Conservation (phyloP, 2,329 filamentous ascomycete species). For the Mycosphaerella sp. region DNA sequence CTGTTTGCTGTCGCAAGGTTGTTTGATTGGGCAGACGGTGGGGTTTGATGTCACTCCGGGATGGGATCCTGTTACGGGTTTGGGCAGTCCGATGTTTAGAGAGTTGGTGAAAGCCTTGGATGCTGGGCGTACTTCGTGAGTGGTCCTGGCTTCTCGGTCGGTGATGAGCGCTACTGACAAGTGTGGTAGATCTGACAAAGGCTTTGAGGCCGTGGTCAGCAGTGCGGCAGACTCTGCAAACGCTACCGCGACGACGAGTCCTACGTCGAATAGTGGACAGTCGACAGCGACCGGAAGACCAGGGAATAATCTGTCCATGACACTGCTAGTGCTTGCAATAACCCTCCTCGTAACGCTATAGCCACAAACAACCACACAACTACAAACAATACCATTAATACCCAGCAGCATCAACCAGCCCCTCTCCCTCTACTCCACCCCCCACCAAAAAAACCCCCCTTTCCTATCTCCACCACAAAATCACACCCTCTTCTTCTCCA, state of each 20-base stretch:
- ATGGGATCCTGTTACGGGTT: constrained; percentile 23
- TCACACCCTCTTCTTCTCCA: not conserved
- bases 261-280: not conserved
- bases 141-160: not conserved
- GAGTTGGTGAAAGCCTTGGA: constrained; percentile 16
- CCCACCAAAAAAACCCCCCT: too few relatives aligned
- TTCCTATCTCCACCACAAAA: too few relatives aligned
- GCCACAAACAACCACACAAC: too few relatives aligned
- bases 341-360: too few relatives aligned
- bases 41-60: constrained; percentile 17
- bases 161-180: not conserved
- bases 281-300: too few relatives aligned
- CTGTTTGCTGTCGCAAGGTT: constrained; percentile 14
- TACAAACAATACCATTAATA: too few relatives aligned
- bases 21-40: constrained; percentile 9
- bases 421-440: too few relatives aligned
- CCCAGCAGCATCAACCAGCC: too few relatives aligned
- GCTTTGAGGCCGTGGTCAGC: not conserved
- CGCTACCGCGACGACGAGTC: too few relatives aligned
- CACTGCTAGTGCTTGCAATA: too few relatives aligned
- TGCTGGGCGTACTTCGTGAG: not conserved
- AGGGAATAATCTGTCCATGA: too few relatives aligned
- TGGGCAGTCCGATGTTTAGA: constrained; percentile 18
- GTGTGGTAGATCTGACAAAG: not conserved
- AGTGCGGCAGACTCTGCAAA: not conserved